Conservation (phyloP, 768 basidiomycete species). For the Suillus discolor region DNA sequence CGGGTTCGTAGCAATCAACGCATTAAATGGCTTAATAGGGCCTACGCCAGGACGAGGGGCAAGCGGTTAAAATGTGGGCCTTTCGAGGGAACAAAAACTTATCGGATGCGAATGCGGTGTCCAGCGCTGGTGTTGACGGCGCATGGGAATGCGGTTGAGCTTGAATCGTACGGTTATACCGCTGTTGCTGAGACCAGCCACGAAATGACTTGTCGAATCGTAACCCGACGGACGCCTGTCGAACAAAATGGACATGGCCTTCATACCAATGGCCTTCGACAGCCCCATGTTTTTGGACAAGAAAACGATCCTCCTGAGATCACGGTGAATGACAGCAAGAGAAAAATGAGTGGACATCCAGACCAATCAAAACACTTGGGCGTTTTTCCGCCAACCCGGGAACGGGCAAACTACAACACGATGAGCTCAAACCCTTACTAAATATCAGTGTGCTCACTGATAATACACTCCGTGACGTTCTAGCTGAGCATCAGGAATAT, state of each 20-base stretch:
- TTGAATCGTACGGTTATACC: conserved; percentile 59
- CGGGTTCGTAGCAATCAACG: conserved; percentile 45
- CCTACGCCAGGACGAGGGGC: not conserved
- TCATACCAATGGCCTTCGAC: conserved; percentile 33
- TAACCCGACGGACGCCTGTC: conserved; percentile 44
- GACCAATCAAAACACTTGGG: conserved; percentile 59
- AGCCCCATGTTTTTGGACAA: conserved; percentile 22
- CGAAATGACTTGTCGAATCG: conserved; percentile 48
- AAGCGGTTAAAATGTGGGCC: conserved; percentile 11
- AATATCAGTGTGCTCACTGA: conserved; percentile 26
- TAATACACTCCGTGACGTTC: conserved; percentile 29
- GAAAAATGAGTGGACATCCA: conserved; percentile 38
- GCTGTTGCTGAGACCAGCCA: conserved; percentile 19
- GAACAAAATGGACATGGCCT: conserved; percentile 52
- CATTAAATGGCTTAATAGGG: conserved; percentile 39
- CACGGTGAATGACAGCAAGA: not conserved
- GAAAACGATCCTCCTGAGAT: conserved; percentile 32
- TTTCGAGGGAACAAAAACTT: conserved; percentile 51
- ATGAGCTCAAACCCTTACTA: not conserved
- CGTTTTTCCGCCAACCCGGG: conserved; percentile 60
- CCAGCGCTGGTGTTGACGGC: conserved; percentile 59
- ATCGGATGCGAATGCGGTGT: conserved; percentile 37
- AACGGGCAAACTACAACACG: conserved; percentile 44
- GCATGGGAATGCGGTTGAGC: conserved; percentile 53
- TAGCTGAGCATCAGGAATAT: conserved; percentile 36